Conservation (phyloP, 2,329 filamentous ascomycete species). For the Botrytis sinoallii region DNA sequence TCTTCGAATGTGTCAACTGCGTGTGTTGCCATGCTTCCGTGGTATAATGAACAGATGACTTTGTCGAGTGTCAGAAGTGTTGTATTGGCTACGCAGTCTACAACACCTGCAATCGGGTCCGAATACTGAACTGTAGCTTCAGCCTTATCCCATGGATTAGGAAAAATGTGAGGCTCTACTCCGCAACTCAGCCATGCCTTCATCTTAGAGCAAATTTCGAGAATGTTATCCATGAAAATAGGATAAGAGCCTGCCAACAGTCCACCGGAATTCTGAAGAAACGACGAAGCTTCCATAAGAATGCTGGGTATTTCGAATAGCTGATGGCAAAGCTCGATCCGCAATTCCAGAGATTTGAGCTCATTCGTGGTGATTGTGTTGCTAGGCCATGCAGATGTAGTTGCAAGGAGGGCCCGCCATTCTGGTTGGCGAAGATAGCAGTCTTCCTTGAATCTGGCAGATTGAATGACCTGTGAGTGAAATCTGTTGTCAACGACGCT, state of each 20-base stretch:
- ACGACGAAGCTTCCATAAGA: background rate
- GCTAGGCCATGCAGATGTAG: background rate
- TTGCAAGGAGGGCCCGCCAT: slow-evolving; percentile 10
- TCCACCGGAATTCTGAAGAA: background rate
- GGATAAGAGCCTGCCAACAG: background rate
- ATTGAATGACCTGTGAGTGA: slow-evolving; percentile 6
- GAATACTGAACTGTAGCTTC: background rate
- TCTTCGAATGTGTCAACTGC: background rate
- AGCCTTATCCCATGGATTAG: too few relatives aligned
- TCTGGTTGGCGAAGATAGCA: slow-evolving; percentile 15
- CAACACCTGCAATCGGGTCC: background rate
- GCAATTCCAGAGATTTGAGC: background rate
- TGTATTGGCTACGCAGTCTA: slow-evolving; percentile 13
- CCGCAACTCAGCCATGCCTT: background rate
- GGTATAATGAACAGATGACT: background rate
- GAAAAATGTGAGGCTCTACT: background rate
- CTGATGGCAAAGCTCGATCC: background rate
- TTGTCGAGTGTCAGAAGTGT: slow-evolving; percentile 3
- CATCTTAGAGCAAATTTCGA: background rate
- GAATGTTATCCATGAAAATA: background rate
- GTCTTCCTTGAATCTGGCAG: slow-evolving; percentile 7
- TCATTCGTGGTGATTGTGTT: background rate
- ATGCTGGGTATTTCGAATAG: background rate
- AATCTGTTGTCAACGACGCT: background rate
- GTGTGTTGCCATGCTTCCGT: background rate